Conservation (phyloP, 2,329 filamentous ascomycete genomes). For the Tolypocladium paradoxum region DNA sequence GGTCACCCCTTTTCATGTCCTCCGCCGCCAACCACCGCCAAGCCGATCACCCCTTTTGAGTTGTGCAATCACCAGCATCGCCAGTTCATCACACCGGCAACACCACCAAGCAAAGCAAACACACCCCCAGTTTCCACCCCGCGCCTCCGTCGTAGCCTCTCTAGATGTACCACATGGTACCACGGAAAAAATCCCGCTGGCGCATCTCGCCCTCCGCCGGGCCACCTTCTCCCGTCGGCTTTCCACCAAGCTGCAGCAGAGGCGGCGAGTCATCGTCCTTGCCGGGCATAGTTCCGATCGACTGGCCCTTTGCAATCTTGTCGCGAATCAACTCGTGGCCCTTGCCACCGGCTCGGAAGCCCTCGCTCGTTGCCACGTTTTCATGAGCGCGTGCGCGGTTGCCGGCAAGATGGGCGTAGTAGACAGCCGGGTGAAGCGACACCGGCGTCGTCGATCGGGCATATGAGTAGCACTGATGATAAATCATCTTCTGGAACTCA, state of each 20-base stretch:
- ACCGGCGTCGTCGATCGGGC: conserved; percentile 86
- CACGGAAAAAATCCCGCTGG: conserved; percentile 23
- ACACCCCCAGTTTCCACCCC: not conserved
- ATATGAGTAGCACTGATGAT: conserved; percentile 92
- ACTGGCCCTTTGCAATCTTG: conserved; percentile 27
- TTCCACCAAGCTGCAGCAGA: conserved; percentile 20
- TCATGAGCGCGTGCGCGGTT: conserved; percentile 72
- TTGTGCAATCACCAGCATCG: conserved; percentile 3
- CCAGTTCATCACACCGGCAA: not conserved
- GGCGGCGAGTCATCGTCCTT: conserved; percentile 14
- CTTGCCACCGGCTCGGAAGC: conserved; percentile 32
- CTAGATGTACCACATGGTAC: conserved; percentile 35
- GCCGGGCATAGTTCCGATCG: conserved; percentile 10
- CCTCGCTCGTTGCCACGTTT: conserved; percentile 31
- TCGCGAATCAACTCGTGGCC: conserved; percentile 28
- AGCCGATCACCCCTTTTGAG: conserved; percentile 23
- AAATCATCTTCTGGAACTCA: conserved; percentile 76
- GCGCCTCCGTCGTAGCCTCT: not conserved
- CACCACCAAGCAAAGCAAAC: conserved; percentile 2
- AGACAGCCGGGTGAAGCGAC: conserved; percentile 78
- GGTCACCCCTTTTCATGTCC: conserved; percentile 12
- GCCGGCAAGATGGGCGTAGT: conserved; percentile 89
- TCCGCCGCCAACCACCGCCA: conserved; percentile 24
- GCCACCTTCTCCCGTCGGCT: conserved; percentile 7
- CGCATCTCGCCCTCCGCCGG: conserved; percentile 17